Evolutionary conservation across 106 monocot genomes (phyloP), one percentile per base, ranked within the genome.

Genomic region (Gastrodia elata): DNA sequence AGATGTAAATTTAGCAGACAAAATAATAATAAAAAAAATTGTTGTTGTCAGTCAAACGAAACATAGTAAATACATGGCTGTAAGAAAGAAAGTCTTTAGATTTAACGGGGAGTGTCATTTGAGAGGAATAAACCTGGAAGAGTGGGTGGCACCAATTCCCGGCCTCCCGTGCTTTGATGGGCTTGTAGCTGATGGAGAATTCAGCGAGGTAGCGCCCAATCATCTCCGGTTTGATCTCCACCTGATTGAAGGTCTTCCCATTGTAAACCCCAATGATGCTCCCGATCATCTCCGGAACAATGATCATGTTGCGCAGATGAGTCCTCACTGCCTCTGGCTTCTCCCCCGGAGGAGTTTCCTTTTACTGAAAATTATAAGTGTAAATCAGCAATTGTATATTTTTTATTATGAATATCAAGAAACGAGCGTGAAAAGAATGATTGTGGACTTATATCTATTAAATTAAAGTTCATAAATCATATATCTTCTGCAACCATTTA

Each of bases 151-250:
- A 75, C 78, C 85, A 11, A 85, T 85, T 39, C 85, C 81, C 18
- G 85, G 81, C 75, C 85, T 74, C 38, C 85, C 81, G 16, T 85
- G 85, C 81, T 85, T n/a, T 78, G 75, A 85, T 81, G n/a, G 81
- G 85, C 71, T 85, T 82, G 78, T 85, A 85, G 2, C 77, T 78
- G 42, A 85, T 81, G 43, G 85, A 82, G 75, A 85, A 82, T 75
- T 82, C 81, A 6, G 81, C 81, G 18, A 82, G 81, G 74, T 85
- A 85, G 68, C 79, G 81, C 2, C 85, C 81, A 18, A 85, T 85
- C 85, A 85, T 85, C 68, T 85, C 85, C 8, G 81, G 85, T 68
- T 78, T 85, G 68, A 85, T 85, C 75, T 82, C 85, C 9, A 85
- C 80, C 80, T 84, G 84, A 64, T 80, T 84, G 77, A 84, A 84